phyloP scores from a whole-genome alignment of 306 rosid genomes.

The Pyrus betulifolia region DNA sequence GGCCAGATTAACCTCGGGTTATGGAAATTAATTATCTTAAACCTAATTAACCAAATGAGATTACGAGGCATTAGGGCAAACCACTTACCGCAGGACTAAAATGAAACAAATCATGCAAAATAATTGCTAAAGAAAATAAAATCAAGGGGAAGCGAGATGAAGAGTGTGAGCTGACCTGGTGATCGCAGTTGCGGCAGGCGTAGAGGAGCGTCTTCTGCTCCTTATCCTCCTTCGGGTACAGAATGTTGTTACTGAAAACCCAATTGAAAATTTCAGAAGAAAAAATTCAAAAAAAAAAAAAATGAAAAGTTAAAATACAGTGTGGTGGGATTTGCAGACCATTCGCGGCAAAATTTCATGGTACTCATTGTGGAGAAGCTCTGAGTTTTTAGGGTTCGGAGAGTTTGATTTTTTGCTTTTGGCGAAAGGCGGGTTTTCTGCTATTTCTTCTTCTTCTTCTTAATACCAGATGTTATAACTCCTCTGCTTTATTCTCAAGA shows the following conservation, averaged over 20 bases:
- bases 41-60: background rate
- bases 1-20: too few species aligned
- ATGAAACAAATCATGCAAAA: too few species aligned
- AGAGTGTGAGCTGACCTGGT: conserved; percentile 46
- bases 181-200: conserved; percentile 97
- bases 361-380: conserved; percentile 63
- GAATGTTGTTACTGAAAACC: conserved; percentile 75
- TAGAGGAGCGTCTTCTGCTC: conserved; percentile 72
- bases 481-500: background rate
- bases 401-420: background rate
- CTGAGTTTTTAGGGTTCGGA: background rate
- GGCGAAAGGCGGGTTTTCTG: background rate
- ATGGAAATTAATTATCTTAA: too few species aligned
- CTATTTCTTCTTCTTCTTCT: background rate
- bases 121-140: background rate
- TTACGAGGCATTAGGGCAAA: background rate
- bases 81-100: background rate
- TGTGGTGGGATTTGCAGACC: conserved; percentile 29
- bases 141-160: background rate
- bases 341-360: conserved; percentile 98
- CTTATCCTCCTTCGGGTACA: conserved; percentile 88
- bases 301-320: background rate
- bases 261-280: background rate
- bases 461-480: too few species aligned
- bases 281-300: background rate